Evolutionary conservation across 768 basidiomycete species (phyloP).

Genomic region (Pulveroboletus sp.): DNA sequence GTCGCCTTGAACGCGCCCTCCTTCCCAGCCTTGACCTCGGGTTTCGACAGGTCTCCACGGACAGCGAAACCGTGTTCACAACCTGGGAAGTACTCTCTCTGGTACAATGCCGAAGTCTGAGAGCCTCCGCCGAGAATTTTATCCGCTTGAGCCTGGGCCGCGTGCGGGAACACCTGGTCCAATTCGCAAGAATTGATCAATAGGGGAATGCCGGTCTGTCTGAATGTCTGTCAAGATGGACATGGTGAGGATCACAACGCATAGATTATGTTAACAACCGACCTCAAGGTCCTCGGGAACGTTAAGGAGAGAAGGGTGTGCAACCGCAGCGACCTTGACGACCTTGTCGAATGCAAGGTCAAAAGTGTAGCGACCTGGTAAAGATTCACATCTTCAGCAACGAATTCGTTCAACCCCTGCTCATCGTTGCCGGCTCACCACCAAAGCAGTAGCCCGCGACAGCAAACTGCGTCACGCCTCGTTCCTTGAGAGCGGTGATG

Average conservation of each 20-base stretch:
- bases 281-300: slow-evolving; percentile 53
- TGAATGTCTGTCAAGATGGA: slow-evolving; percentile 40
- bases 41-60: slow-evolving; percentile 43
- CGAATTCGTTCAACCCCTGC: background rate
- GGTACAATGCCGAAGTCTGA: slow-evolving; percentile 40
- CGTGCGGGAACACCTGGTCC: slow-evolving; percentile 48
- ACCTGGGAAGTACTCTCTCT: slow-evolving; percentile 27
- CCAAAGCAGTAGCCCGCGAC: slow-evolving; percentile 71
- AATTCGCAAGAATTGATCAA: slow-evolving; percentile 63
- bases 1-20: slow-evolving; percentile 49
- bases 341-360: slow-evolving; percentile 41
- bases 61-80: slow-evolving; percentile 55
- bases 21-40: slow-evolving; percentile 54
- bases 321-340: slow-evolving; percentile 36
- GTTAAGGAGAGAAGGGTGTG: slow-evolving; percentile 45
- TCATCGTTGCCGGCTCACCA: slow-evolving; percentile 32
- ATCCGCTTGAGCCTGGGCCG: slow-evolving; percentile 43
- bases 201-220: slow-evolving; percentile 46
- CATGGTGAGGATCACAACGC: background rate
- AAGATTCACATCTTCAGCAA: background rate
- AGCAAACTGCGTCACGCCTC: slow-evolving; percentile 55
- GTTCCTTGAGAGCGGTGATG: slow-evolving; percentile 49
- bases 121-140: slow-evolving; percentile 43
- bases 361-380: slow-evolving; percentile 38
- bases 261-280: background rate